A percentile compares a stretch with the other conserved stretches of the same genome.
These are phyloP conservation scores for Fusarium tuaranense DNA, from an alignment of 2,329 filamentous ascomycete species.

Conservation along the genomic window DNA sequence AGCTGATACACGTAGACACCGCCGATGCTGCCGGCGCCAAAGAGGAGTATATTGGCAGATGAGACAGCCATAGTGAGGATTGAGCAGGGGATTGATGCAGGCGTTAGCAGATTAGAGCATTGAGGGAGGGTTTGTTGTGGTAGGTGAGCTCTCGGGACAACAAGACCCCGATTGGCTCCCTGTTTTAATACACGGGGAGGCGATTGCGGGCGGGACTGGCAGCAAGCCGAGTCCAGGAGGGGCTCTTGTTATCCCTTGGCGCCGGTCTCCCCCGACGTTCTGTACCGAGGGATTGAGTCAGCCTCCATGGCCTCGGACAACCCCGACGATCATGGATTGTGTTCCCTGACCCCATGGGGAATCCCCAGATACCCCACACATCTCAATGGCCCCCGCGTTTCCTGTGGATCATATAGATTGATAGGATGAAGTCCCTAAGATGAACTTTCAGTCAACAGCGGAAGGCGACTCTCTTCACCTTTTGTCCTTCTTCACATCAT, in stretches of 20 bases:
- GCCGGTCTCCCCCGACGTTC: neutral
- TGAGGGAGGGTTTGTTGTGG: neutral
- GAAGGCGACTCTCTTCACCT: neutral
- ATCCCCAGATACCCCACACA: neutral
- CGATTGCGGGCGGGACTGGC: neutral
- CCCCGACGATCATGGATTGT: neutral
- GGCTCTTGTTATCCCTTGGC: neutral
- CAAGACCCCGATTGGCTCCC: neutral
- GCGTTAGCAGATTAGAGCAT: neutral
- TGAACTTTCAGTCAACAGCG: neutral
- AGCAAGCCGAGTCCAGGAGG: neutral
- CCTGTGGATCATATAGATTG: neutral
- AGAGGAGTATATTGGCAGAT: neutral
- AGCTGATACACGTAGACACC: neutral
- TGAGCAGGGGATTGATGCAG: neutral
- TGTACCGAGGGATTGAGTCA: neutral
- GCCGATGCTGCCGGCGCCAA: neutral
- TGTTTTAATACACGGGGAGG: neutral
- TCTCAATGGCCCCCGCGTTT: neutral
- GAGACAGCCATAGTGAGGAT: neutral
- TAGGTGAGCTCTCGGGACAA: neutral
- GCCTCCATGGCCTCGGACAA: neutral
- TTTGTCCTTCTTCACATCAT: neutral
- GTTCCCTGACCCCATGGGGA: neutral
- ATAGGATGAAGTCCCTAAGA: neutral